Conservation (phyloP, 208 protist genomes). For the Acanthamoeba triangularis region DNA sequence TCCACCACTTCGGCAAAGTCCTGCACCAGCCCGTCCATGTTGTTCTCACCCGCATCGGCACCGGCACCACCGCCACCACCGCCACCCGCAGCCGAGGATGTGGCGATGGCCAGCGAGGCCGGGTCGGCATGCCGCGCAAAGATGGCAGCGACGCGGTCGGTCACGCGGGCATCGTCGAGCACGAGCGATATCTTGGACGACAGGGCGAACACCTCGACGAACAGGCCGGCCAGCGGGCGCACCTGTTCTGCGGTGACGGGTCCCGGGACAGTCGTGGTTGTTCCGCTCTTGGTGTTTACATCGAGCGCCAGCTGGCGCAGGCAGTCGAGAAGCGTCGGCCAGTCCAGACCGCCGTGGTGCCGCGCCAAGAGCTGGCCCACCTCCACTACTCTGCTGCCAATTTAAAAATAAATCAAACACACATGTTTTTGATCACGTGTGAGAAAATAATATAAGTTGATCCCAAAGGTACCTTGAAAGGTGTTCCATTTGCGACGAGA, state of each 20-base stretch:
- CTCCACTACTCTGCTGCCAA: background rate
- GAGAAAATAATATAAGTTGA: too few species aligned
- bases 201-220: conserved; percentile 19
- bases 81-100: background rate
- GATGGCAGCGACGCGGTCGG: background rate
- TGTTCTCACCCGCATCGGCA: background rate
- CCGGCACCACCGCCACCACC: background rate
- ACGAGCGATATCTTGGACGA: conserved; percentile 54
- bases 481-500: too few species aligned
- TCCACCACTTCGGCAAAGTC: conserved; percentile 1
- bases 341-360: conserved; percentile 14
- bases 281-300: background rate
- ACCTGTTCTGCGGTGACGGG: background rate
- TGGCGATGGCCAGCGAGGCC: background rate
- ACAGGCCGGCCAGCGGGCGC: background rate
- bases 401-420: background rate
- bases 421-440: too few species aligned
- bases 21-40: background rate
- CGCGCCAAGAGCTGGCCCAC: background rate
- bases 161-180: background rate
- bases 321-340: background rate
- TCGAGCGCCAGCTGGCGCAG: background rate
- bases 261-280: too few species aligned
- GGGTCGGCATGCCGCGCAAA: conserved; percentile 3
- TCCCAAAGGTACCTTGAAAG: too few species aligned